phyloP scores from a whole-genome alignment of 371 early-diverging fungal species.

The Rhizopus stolonifer region DNA sequence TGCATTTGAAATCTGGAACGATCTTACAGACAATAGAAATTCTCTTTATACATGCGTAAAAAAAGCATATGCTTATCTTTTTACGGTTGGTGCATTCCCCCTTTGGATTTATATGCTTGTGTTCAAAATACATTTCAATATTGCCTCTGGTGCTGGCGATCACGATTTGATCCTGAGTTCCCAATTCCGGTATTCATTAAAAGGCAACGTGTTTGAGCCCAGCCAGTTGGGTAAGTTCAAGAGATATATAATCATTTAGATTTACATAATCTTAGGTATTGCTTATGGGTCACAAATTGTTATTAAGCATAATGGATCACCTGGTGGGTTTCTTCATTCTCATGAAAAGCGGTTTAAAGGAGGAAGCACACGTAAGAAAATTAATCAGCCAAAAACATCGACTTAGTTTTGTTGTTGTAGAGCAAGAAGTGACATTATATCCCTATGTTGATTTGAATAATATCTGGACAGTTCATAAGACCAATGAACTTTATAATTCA shows the following conservation, averaged over 20 bases:
- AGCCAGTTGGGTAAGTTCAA: slow-evolving; percentile 24
- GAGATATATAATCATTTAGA: no score
- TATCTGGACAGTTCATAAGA: slow-evolving; percentile 69
- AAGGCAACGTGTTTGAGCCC: slow-evolving; percentile 24
- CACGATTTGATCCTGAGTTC: slow-evolving; percentile 83
- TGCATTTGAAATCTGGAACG: slow-evolving; percentile 75
- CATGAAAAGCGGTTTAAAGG: slow-evolving; percentile 78
- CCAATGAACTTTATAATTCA: slow-evolving; percentile 33
- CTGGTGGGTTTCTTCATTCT: slow-evolving; percentile 86
- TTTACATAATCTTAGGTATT: no score
- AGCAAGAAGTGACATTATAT: slow-evolving; percentile 94
- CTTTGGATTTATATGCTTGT: slow-evolving; percentile 72
- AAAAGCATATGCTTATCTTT: slow-evolving; percentile 55
- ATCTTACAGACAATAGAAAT: slow-evolving; percentile 71
- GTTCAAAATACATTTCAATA: slow-evolving; percentile 81
- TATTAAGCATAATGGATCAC: slow-evolving; percentile 71
- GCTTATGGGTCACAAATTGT: slow-evolving; percentile 80
- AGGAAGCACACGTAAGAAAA: slow-evolving; percentile 69
- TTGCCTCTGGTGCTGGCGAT: slow-evolving; percentile 67
- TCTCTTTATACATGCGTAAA: slow-evolving; percentile 33
- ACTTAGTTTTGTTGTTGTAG: slow-evolving; percentile 33
- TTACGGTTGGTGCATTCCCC: slow-evolving; percentile 79
- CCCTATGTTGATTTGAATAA: slow-evolving; percentile 88
- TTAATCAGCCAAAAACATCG: not conserved
- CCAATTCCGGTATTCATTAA: slow-evolving; percentile 60